Conservation (phyloP, 441 rosid species). For the Biscutella laevigata region DNA sequence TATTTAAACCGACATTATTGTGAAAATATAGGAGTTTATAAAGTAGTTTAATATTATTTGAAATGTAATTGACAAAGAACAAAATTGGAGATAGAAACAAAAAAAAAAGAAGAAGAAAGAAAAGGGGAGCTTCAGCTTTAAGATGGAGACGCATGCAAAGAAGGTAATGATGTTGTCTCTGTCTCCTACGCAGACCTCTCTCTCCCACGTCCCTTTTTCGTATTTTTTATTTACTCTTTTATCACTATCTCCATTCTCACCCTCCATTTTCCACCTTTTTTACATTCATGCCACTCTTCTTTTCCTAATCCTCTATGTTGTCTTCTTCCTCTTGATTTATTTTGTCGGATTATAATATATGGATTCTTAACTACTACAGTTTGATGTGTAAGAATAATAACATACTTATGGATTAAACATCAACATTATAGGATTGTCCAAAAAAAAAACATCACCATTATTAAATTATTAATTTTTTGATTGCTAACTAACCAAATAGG, state of each 20-base stretch:
- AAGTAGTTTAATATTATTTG: not conserved
- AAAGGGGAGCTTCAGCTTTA: slow-evolving; percentile 31
- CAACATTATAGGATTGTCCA: no score
- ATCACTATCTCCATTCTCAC: no score
- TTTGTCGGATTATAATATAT: no score
- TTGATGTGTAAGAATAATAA: not conserved
- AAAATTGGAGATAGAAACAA: no score
- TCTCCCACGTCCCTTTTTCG: slow-evolving; percentile 29
- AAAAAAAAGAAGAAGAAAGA: not conserved
- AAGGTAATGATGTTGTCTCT: slow-evolving; percentile 68
- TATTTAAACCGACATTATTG: not conserved
- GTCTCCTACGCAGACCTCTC: slow-evolving; percentile 48
- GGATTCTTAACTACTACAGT: no score
- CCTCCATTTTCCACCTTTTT: slow-evolving; percentile 7
- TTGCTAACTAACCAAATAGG: no score
- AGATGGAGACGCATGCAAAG: slow-evolving; percentile 78
- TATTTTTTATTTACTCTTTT: no score
- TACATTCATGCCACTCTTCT: slow-evolving; percentile 24
- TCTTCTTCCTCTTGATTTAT: no score
- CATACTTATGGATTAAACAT: not conserved
- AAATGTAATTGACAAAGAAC: slow-evolving; percentile 3
- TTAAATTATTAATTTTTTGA: no score
- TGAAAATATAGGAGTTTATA: not conserved
- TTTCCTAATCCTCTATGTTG: no score
- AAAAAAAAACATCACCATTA: no score